These are phyloP conservation scores for Aspergillus bridgeri DNA, from an alignment of 495 filamentous ascomycete species.

Conservation along the genomic window DNA sequence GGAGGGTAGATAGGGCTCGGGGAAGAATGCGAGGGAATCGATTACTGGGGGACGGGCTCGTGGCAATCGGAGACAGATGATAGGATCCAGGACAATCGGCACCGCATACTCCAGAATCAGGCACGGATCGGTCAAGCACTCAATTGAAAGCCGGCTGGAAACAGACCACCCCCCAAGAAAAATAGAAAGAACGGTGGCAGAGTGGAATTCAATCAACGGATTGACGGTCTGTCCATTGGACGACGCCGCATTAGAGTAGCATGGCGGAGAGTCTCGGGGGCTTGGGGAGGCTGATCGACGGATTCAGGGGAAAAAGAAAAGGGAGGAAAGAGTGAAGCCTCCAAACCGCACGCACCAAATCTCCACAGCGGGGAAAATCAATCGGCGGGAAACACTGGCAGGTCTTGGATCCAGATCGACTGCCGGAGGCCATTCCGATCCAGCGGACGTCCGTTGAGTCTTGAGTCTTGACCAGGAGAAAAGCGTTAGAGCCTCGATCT, in stretches of 20 bases:
- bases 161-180: background rate
- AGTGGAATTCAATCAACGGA: background rate
- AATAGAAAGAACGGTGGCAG: too few relatives aligned
- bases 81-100: background rate
- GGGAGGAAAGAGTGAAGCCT: conserved; percentile 8
- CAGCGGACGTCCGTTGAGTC: background rate
- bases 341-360: conserved; percentile 14
- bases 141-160: background rate
- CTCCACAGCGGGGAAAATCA: conserved; percentile 32
- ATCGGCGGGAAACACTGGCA: background rate
- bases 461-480: background rate
- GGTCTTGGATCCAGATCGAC: background rate
- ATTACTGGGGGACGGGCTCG: background rate
- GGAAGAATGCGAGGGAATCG: background rate
- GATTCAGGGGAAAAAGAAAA: conserved; percentile 14
- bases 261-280: background rate
- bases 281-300: conserved; percentile 4
- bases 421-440: background rate
- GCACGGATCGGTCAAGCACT: background rate
- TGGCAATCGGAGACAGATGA: background rate
- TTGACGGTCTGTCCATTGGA: conserved; percentile 1
- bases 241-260: background rate
- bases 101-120: background rate
- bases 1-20: conserved; percentile 5
- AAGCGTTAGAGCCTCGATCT: background rate